These are phyloP conservation scores for Diaporthe sp. DNA, from an alignment of 2,329 filamentous ascomycete genomes.

Conservation along the genomic window DNA sequence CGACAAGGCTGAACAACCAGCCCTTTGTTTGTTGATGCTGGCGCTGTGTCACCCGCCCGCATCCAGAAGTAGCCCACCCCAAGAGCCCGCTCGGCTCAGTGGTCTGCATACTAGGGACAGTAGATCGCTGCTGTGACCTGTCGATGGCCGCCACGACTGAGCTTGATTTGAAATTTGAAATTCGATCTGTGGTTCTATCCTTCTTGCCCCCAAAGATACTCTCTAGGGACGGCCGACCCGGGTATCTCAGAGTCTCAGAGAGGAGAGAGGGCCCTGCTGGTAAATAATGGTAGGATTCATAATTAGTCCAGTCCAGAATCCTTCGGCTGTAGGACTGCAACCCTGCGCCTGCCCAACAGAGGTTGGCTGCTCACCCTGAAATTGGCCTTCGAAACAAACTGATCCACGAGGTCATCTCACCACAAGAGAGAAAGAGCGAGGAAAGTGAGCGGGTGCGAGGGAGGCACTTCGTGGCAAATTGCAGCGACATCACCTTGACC, in stretches of 20 bases:
- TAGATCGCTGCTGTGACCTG: conserved; percentile 1
- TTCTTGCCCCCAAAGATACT: background rate
- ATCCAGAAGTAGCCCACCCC: conserved; percentile 6
- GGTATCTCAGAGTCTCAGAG: background rate
- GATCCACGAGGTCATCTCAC: background rate
- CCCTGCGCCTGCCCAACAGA: conserved; percentile 19
- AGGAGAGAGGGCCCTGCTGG: background rate
- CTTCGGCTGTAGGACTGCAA: conserved; percentile 32
- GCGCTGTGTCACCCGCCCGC: conserved; percentile 29
- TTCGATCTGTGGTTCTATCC: conserved; percentile 4
- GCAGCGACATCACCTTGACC: background rate
- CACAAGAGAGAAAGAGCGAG: background rate
- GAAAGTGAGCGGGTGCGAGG: background rate
- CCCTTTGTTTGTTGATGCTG: conserved; percentile 34
- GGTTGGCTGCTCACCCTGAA: conserved; percentile 19
- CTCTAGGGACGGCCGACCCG: conserved; percentile 15
- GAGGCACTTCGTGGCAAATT: conserved; percentile 16
- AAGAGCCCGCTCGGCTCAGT: background rate
- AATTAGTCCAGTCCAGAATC: conserved; percentile 29
- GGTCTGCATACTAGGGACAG: background rate
- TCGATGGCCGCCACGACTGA: background rate
- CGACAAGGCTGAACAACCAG: conserved; percentile 30
- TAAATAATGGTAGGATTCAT: background rate
- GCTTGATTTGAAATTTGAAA: background rate
- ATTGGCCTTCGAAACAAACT: background rate